Conservation (phyloP, 768 basidiomycete species). For the Xerocomellus amylosporus region DNA sequence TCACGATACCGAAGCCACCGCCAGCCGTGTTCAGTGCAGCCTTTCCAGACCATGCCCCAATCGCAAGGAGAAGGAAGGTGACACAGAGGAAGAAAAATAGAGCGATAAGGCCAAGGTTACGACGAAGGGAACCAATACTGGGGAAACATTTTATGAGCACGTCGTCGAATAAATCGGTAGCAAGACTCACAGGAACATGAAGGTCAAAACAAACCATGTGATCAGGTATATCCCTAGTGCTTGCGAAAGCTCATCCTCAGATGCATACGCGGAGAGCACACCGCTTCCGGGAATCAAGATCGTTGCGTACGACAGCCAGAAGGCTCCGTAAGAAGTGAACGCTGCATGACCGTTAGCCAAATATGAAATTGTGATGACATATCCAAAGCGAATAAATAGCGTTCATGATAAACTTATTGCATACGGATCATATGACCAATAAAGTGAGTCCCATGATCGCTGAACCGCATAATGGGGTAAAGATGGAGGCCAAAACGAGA, state of each 20-base stretch:
- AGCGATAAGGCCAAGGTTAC: constrained; percentile 46
- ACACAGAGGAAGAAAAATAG: constrained; percentile 53
- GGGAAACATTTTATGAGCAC: neutral
- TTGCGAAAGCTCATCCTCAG: constrained; percentile 40
- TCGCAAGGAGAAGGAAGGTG: constrained; percentile 49
- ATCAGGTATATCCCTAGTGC: constrained; percentile 75
- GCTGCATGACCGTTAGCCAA: constrained; percentile 39
- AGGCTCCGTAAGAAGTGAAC: constrained; percentile 80
- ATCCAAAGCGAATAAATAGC: neutral
- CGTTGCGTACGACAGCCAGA: constrained; percentile 82
- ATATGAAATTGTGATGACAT: neutral
- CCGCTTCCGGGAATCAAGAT: constrained; percentile 72
- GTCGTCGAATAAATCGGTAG: neutral
- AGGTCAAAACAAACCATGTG: constrained; percentile 72
- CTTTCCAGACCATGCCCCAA: constrained; percentile 36
- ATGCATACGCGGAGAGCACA: constrained; percentile 50
- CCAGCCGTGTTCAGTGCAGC: constrained; percentile 35
- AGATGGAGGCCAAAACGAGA: neutral
- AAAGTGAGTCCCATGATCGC: neutral
- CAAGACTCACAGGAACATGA: constrained; percentile 56
- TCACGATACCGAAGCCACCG: constrained; percentile 44
- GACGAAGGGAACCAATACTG: constrained; percentile 50
- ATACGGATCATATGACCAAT: neutral
- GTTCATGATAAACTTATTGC: neutral
- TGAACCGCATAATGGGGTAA: neutral